phyloP scores from a whole-genome alignment of 148 eudicot species.

The Persicaria maculosa region DNA sequence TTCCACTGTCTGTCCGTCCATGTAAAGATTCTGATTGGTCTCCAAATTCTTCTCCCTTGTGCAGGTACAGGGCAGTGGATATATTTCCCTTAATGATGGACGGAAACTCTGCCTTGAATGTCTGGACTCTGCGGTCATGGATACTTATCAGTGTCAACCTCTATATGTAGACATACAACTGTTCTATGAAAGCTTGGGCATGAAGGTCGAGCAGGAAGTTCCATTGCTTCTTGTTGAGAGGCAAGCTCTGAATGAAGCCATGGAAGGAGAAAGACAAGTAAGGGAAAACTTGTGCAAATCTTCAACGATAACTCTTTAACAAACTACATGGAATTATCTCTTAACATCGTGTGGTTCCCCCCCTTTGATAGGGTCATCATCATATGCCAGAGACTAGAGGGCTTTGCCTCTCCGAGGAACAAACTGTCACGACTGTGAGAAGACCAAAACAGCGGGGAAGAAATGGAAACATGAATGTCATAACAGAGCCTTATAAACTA shows the following conservation, averaged over 20 bases:
- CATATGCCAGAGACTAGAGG: constrained; percentile 24
- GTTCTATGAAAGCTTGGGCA: constrained; percentile 52
- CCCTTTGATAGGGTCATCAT: constrained; percentile 18
- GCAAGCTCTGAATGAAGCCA: constrained; percentile 73
- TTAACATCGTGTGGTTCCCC: background rate
- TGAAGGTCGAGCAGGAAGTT: constrained; percentile 62
- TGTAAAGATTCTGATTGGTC: background rate
- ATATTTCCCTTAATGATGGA: constrained; percentile 62
- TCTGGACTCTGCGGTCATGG: constrained; percentile 63
- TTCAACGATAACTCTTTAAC: background rate
- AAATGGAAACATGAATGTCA: constrained; percentile 37
- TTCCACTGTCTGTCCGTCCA: background rate
- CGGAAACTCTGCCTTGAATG: constrained; percentile 70
- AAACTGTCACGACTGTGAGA: constrained; percentile 19
- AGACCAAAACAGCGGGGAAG: constrained; percentile 42
- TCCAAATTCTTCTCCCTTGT: background rate
- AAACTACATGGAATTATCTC: background rate
- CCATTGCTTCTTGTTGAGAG: constrained; percentile 72
- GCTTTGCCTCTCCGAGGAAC: constrained; percentile 19
- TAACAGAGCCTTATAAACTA: constrained; percentile 53
- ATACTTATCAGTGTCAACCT: constrained; percentile 55
- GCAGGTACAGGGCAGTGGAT: constrained; percentile 53
- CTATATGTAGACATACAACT: constrained; percentile 57
- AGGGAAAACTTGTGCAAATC: constrained; percentile 12
- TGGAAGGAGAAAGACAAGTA: constrained; percentile 67